These are phyloP conservation scores for Didymella lethalis DNA, from an alignment of 2,329 filamentous ascomycete species.

Conservation along the genomic window DNA sequence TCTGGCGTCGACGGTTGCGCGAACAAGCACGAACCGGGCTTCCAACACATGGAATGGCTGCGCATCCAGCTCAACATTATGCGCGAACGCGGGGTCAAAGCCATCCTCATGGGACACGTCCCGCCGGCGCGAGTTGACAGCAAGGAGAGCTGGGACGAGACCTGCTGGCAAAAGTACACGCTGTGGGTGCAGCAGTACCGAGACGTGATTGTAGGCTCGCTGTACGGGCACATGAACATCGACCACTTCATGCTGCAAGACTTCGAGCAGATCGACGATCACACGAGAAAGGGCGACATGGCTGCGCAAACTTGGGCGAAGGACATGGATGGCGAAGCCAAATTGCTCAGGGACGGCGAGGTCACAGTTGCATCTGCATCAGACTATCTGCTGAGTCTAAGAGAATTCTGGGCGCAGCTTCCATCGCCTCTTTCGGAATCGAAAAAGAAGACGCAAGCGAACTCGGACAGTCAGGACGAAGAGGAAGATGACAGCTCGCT, in stretches of 20 bases:
- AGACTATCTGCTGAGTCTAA: conserved; percentile 80
- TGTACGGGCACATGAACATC: conserved; percentile 98
- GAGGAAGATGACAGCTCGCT: conserved; percentile 31
- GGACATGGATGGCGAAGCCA: conserved; percentile 53
- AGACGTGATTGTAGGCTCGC: conserved; percentile 79
- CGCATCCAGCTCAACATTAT: conserved; percentile 85
- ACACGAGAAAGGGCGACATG: conserved; percentile 56
- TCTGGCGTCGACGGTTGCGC: conserved; percentile 91
- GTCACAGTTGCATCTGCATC: conserved; percentile 72
- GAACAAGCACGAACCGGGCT: conserved; percentile 81
- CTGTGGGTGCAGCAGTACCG: conserved; percentile 90
- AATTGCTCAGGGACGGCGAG: conserved; percentile 53
- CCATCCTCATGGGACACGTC: conserved; percentile 92
- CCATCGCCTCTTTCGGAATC: conserved; percentile 56
- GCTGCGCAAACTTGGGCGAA: conserved; percentile 37
- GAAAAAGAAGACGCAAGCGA: conserved; percentile 22
- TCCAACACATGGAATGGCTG: conserved; percentile 95
- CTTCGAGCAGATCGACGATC: conserved; percentile 75
- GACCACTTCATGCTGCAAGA: conserved; percentile 97
- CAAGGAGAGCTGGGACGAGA: conserved; percentile 93
- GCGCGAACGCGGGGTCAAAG: conserved; percentile 87
- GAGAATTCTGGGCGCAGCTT: conserved; percentile 78
- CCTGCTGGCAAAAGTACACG: conserved; percentile 97
- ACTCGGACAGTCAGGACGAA: conserved; percentile 18
- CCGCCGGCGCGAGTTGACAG: conserved; percentile 85